phyloP scores from a whole-genome alignment of 1,139 yeast genomes.

The Blastobotrys ciferrii region DNA sequence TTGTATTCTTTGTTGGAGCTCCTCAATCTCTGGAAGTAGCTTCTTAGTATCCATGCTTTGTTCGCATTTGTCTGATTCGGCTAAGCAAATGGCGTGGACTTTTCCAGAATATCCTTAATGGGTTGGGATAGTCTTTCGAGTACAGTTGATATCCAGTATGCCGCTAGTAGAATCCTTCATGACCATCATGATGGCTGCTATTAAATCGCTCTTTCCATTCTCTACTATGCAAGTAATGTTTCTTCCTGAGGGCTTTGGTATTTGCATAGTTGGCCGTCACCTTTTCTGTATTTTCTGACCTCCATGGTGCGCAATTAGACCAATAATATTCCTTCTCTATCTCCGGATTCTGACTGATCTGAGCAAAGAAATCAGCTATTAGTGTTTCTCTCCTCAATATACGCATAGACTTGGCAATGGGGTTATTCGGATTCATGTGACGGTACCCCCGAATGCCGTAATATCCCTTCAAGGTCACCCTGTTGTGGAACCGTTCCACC shows the following conservation, averaged over 20 bases:
- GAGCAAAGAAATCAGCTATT: conserved; percentile 3
- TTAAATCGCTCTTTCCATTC: neutral
- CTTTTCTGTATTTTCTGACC: neutral
- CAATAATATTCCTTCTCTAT: neutral
- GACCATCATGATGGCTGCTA: neutral
- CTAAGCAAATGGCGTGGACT: too few relatives aligned
- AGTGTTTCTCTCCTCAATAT: neutral
- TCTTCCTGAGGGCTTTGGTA: neutral
- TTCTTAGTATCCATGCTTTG: neutral
- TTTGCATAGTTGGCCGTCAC: neutral
- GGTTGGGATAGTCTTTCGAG: conserved; percentile 2
- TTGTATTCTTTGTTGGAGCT: neutral
- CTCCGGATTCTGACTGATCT: neutral
- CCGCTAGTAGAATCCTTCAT: neutral
- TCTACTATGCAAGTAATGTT: neutral
- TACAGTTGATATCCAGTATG: conserved; percentile 1
- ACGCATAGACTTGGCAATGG: neutral
- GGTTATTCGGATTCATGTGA: conserved; percentile 3
- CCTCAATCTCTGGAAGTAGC: conserved; percentile 1
- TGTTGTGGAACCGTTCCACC: neutral
- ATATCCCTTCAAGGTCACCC: neutral
- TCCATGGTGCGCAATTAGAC: neutral
- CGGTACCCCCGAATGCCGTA: conserved; percentile 1
- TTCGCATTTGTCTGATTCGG: neutral
- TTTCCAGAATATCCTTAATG: neutral